phyloP scores from a whole-genome alignment of 768 basidiomycete species.

The Tricholoma hemisulphureum region DNA sequence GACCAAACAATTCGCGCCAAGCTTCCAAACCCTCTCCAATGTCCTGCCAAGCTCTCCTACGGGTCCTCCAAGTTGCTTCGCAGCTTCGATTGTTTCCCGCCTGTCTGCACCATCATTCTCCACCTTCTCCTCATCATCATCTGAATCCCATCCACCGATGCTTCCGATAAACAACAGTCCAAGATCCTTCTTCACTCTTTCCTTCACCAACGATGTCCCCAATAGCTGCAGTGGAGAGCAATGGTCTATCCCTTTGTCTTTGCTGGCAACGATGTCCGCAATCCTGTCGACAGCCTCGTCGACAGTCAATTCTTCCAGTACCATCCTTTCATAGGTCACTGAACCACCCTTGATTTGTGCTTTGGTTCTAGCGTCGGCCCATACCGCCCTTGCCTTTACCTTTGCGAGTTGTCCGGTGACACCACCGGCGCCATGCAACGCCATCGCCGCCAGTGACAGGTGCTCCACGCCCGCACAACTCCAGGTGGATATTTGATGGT shows the following conservation, averaged over 20 bases:
- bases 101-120: constrained; percentile 37
- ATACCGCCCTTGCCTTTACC: constrained; percentile 42
- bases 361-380: constrained; percentile 23
- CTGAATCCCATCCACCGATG: constrained; percentile 34
- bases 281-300: constrained; percentile 52
- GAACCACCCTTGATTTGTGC: constrained; percentile 19
- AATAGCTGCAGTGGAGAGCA: constrained; percentile 49
- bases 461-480: constrained; percentile 44
- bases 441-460: constrained; percentile 56
- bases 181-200: constrained; percentile 52
- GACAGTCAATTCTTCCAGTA: constrained; percentile 49
- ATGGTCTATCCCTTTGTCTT: constrained; percentile 14
- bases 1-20: constrained; percentile 12
- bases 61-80: constrained; percentile 60
- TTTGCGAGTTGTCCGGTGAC: constrained; percentile 35
- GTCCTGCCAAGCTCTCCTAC: constrained; percentile 51
- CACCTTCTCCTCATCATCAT: constrained; percentile 27
- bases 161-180: constrained; percentile 51
- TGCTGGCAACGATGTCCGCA: constrained; percentile 7
- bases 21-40: constrained; percentile 58
- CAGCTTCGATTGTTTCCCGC: constrained; percentile 53
- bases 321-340: constrained; percentile 51
- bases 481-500: constrained; percentile 47
- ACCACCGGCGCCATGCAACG: constrained; percentile 36
- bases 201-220: constrained; percentile 48